Evolutionary conservation across 495 filamentous ascomycete genomes (phyloP).

Genomic region (Aspergillus diversus): DNA sequence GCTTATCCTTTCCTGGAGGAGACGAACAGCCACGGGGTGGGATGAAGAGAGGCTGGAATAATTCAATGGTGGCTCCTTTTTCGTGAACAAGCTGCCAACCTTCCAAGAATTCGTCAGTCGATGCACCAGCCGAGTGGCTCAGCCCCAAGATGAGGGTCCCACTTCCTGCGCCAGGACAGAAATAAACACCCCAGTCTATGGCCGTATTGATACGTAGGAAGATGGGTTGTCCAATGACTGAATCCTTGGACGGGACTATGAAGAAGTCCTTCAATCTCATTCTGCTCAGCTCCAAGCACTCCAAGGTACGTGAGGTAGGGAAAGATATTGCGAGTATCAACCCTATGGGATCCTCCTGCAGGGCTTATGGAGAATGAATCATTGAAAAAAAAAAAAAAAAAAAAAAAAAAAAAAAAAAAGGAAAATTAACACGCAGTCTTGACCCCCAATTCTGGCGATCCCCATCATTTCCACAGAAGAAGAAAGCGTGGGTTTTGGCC

Average conservation of each 20-base stretch:
- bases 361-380: too few relatives aligned
- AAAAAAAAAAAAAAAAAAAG: neutral
- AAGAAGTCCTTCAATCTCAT: too few relatives aligned
- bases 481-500: neutral
- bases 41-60: neutral
- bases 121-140: slow-evolving; percentile 6
- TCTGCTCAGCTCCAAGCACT: too few relatives aligned
- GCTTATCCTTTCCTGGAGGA: slow-evolving; percentile 19
- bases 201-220: neutral
- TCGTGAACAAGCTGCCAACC: neutral
- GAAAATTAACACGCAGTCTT: neutral
- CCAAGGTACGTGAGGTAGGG: too few relatives aligned
- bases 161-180: slow-evolving; percentile 8
- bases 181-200: neutral
- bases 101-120: neutral
- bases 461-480: neutral
- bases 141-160: slow-evolving; percentile 11
- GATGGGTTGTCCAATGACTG: too few relatives aligned
- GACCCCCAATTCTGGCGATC: neutral
- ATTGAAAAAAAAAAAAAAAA: too few relatives aligned
- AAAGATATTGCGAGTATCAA: too few relatives aligned
- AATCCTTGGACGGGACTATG: too few relatives aligned
- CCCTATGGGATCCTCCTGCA: too few relatives aligned
- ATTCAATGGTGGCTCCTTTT: neutral
- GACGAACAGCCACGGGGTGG: slow-evolving; percentile 13